These are phyloP conservation scores for Alternaria sp. DNA, from an alignment of 2,329 filamentous ascomycete species.

Conservation along the genomic window DNA sequence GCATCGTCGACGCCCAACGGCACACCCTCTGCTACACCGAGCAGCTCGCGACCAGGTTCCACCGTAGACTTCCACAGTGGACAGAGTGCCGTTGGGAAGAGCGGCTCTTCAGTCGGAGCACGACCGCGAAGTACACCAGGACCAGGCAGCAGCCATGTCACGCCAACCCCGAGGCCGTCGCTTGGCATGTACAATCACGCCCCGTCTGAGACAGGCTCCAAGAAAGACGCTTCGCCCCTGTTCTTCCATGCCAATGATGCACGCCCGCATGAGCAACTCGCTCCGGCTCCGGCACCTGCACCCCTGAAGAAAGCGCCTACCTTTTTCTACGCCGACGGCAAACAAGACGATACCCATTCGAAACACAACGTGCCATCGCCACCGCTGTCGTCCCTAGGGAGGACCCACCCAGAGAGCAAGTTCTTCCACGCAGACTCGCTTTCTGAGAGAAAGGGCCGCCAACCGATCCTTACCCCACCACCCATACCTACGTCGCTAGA, in stretches of 20 bases:
- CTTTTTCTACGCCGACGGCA: constrained; percentile 63
- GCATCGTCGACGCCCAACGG: constrained; percentile 70
- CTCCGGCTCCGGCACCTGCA: constrained; percentile 36
- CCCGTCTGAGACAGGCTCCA: constrained; percentile 38
- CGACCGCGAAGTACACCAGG: constrained; percentile 54
- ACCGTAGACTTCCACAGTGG: constrained; percentile 42
- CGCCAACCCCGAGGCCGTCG: constrained; percentile 38
- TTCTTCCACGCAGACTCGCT: constrained; percentile 76
- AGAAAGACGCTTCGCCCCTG: constrained; percentile 62
- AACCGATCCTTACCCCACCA: constrained; percentile 47
- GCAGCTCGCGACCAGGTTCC: constrained; percentile 46
- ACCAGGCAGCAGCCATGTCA: constrained; percentile 28
- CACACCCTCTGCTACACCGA: constrained; percentile 61
- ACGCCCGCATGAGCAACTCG: constrained; percentile 45
- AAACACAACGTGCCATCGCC: constrained; percentile 44
- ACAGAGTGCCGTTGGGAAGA: constrained; percentile 32
- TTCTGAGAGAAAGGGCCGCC: constrained; percentile 51
- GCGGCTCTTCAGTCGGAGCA: constrained; percentile 28
- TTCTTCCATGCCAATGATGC: constrained; percentile 94
- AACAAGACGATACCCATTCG: constrained; percentile 50
- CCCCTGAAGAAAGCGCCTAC: constrained; percentile 56
- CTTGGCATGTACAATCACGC: constrained; percentile 34
- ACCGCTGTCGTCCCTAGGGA: constrained; percentile 41
- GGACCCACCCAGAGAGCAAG: constrained; percentile 57
- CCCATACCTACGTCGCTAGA: constrained; percentile 40